Base-by-base conservation (phyloP, 139 green algal genomes). In the Spirogloea muscicola region DNA sequence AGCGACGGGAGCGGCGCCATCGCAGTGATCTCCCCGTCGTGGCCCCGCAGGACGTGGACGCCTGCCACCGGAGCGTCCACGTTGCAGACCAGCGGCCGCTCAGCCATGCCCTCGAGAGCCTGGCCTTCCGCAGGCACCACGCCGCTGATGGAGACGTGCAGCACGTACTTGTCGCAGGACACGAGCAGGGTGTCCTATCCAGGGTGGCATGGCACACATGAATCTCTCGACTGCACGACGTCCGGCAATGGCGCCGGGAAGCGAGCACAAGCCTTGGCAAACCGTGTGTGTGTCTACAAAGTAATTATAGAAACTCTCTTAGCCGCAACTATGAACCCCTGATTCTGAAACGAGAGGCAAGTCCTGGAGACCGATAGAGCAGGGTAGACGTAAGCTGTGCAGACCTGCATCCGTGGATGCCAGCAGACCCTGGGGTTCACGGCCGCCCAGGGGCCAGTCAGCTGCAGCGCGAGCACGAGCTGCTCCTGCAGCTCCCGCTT, bases 161-260 rank as follows among this genome's bases (percentile, higher is more conserved):
- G 49, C 36, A 76, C 36, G 49, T 69, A 68, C n/a, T 68, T 3
- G 67, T 42, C 51, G 6, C 67, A 76, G 29, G 67, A 49, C 21
- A 76, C 67, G 18, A 76, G 31, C 25, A 76, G 49, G 9, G 48
- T 43, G 67, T 76, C 67, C 67, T 76, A 25, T 46, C 25, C 7
- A 27, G 49, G 16, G 10, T 25, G n/a, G n/a, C n/a, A n/a, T n/a
- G n/a, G n/a, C n/a, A n/a, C n/a, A n/a, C n/a, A n/a, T n/a, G n/a
- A n/a, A n/a, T n/a, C n/a, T n/a, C n/a, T n/a, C n/a, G n/a, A n/a
- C n/a, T n/a, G n/a, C n/a, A n/a, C n/a, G n/a, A n/a, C n/a, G n/a
- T n/a, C n/a, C n/a, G n/a, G n/a, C n/a, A n/a, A n/a, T n/a, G n/a
- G n/a, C n/a, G n/a, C n/a, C n/a, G n/a, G n/a, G n/a, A n/a, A n/a